These are phyloP conservation scores for Wickerhamomyces pijperi DNA, from an alignment of 805 yeast genomes.

Conservation along the genomic window DNA sequence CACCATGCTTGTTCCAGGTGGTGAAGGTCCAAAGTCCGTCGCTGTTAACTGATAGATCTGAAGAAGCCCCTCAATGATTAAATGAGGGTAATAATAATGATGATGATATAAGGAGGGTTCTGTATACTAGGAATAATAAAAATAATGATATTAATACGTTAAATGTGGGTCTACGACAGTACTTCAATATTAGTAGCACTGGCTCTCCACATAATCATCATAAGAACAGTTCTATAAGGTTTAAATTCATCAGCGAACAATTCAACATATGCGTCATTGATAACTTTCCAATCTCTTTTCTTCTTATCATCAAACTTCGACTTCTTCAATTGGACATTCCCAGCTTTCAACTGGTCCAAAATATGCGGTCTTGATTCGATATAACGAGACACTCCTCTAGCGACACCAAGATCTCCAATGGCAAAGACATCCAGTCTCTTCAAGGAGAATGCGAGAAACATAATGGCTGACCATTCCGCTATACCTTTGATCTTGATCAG, in stretches of 20 bases:
- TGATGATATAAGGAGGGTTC: too few relatives aligned
- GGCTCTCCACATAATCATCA: slow-evolving; percentile 67
- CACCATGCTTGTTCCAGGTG: slow-evolving; percentile 57
- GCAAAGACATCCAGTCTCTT: slow-evolving; percentile 63
- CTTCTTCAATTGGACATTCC: slow-evolving; percentile 23
- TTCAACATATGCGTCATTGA: slow-evolving; percentile 47
- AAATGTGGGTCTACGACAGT: too few relatives aligned
- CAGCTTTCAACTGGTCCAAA: slow-evolving; percentile 30
- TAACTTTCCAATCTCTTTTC: slow-evolving; percentile 55
- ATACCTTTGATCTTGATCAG: slow-evolving; percentile 54
- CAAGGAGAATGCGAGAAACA: slow-evolving; percentile 71
- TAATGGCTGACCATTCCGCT: slow-evolving; percentile 82
- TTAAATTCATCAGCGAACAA: slow-evolving; percentile 44
- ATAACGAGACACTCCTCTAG: slow-evolving; percentile 67
- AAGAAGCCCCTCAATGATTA: too few relatives aligned
- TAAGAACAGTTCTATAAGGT: slow-evolving; percentile 60
- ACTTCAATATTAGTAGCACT: slow-evolving; percentile 31
- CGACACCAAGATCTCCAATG: slow-evolving; percentile 72
- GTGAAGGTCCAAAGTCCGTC: slow-evolving; percentile 21
- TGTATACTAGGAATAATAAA: not conserved
- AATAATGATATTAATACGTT: too few relatives aligned
- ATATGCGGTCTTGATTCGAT: slow-evolving; percentile 41
- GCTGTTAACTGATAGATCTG: not conserved
- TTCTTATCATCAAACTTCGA: slow-evolving; percentile 22
- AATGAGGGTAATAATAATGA: too few relatives aligned